A percentile compares a stretch with the other conserved stretches of the same genome.
Conservation (phyloP, 371 early-diverging fungal genomes). For the Globomyces sp. region DNA sequence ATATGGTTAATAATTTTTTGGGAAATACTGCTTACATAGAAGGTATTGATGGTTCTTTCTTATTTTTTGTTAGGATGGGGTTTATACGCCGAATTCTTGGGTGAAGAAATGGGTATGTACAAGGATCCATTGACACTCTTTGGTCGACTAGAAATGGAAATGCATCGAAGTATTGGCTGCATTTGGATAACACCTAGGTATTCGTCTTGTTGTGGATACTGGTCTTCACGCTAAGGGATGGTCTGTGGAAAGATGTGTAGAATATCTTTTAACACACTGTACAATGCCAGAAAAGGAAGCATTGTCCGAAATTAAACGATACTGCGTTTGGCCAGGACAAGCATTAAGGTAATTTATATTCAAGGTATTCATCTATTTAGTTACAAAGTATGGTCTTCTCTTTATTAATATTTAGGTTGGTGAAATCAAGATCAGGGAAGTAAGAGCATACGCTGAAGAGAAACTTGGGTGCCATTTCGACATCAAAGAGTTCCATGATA, state of each 20-base stretch:
- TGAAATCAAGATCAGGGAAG: conserved; percentile 41
- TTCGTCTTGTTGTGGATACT: conserved; percentile 44
- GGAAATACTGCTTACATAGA: conserved; percentile 32
- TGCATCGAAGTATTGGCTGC: too few relatives aligned
- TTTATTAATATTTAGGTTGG: too few relatives aligned
- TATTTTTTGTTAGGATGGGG: conserved; percentile 36
- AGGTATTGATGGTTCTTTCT: background rate
- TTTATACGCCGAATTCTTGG: conserved; percentile 41
- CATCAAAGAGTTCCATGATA: conserved; percentile 35
- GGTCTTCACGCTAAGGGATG: conserved; percentile 40
- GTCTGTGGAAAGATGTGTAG: conserved; percentile 36
- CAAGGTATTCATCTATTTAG: too few relatives aligned
- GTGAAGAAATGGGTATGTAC: conserved; percentile 50
- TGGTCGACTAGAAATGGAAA: conserved; percentile 43
- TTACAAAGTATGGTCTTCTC: too few relatives aligned
- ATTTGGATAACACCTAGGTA: too few relatives aligned
- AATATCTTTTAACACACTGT: conserved; percentile 30
- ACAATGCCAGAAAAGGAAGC: conserved; percentile 32
- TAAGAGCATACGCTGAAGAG: conserved; percentile 32
- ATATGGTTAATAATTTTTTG: conserved; percentile 28
- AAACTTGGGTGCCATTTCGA: conserved; percentile 36
- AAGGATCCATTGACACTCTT: conserved; percentile 31
- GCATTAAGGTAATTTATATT: conserved; percentile 42
- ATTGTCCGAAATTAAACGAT: conserved; percentile 33
- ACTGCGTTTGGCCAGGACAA: conserved; percentile 42